Percentiles rank a stretch among this genome's conserved stretches.
These are phyloP conservation scores for Trichoderma polysporum DNA, from an alignment of 2,329 filamentous ascomycete species.

Conservation along the genomic window DNA sequence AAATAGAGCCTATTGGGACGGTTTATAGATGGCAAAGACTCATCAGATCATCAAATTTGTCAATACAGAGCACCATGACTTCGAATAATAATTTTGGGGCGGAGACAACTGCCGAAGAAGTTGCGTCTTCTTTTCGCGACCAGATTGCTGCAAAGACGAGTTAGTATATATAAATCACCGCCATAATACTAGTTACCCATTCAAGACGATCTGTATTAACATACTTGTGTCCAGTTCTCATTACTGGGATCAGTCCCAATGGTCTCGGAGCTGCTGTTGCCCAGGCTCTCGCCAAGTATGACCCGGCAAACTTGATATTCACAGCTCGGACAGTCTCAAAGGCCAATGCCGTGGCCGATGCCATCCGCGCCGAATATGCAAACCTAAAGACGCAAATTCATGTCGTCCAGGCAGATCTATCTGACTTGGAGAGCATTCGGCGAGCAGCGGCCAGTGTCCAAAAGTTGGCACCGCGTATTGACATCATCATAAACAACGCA, in stretches of 20 bases:
- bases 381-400: not conserved
- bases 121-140: not conserved
- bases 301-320: slow-evolving; percentile 7
- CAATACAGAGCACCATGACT: not conserved
- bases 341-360: not conserved
- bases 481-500: slow-evolving; percentile 13
- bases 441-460: not conserved
- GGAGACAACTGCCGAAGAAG: slow-evolving; percentile 13
- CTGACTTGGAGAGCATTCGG: not conserved
- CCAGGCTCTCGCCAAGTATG: slow-evolving; percentile 8
- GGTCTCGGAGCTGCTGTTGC: slow-evolving; percentile 12
- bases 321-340: slow-evolving; percentile 14
- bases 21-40: not conserved
- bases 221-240: not conserved
- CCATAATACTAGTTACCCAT: too few species aligned
- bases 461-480: not conserved
- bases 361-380: not conserved
- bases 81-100: not conserved
- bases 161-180: not conserved
- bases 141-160: slow-evolving; percentile 7
- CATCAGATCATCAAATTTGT: too few species aligned
- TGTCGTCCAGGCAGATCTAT: not conserved
- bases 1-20: not conserved
- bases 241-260: slow-evolving; percentile 19
- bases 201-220: not conserved